These are phyloP conservation scores for Apostasia ramifera DNA, from an alignment of 106 monocot genomes.

Conservation along the genomic window DNA sequence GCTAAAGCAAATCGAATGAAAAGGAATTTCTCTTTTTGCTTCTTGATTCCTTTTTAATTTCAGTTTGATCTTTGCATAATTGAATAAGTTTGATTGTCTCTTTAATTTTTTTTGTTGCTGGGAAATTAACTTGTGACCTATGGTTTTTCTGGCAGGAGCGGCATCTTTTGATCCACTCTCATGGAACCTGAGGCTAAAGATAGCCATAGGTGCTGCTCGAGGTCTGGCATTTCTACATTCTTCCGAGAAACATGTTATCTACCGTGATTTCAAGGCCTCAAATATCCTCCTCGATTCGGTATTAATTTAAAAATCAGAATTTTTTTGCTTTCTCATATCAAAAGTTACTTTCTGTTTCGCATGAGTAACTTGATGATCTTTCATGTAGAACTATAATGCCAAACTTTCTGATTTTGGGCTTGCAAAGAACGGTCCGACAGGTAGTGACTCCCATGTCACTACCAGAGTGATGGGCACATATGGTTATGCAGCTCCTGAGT, in stretches of 20 bases:
- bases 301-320: not conserved
- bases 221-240: slow-evolving; percentile 44
- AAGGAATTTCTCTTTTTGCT: no score
- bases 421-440: slow-evolving; percentile 18
- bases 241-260: slow-evolving; percentile 29
- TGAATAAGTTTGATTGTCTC: no score
- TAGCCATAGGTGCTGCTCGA: slow-evolving; percentile 31
- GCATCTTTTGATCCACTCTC: slow-evolving; percentile 16
- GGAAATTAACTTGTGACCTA: not conserved
- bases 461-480: slow-evolving; percentile 15
- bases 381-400: slow-evolving; percentile 13
- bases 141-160: slow-evolving; percentile 10
- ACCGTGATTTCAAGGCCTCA: slow-evolving; percentile 45
- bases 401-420: slow-evolving; percentile 22
- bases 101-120: no score
- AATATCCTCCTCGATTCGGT: slow-evolving; percentile 52
- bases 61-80: no score
- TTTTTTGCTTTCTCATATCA: not conserved
- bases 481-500: slow-evolving; percentile 23
- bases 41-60: no score
- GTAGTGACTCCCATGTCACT: slow-evolving; percentile 15
- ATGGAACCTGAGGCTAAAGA: slow-evolving; percentile 37
- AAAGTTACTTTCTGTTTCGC: not conserved
- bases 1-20: no score
- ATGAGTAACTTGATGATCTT: not conserved